Conservation (phyloP, 345 rosid genomes). For the Brassica juncea region DNA sequence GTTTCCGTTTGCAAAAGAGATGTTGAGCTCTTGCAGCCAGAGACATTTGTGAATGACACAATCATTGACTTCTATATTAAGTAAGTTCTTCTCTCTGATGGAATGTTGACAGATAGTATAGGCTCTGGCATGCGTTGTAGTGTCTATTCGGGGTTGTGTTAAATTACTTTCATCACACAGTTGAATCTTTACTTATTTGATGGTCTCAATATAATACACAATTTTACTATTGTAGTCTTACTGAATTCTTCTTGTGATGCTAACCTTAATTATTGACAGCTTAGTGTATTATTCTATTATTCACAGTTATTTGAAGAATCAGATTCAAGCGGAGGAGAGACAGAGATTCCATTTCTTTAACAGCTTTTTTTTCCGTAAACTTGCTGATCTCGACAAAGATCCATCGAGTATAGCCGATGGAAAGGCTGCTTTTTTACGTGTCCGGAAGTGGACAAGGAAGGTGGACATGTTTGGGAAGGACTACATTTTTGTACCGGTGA, state of each 20-base stretch:
- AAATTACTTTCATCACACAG: not conserved
- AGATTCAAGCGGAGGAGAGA: conserved; percentile 61
- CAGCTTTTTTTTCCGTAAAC: conserved; percentile 98
- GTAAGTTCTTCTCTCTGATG: conserved; percentile 50
- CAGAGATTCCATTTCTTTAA: conserved; percentile 87
- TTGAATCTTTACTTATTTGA: conserved; percentile 11
- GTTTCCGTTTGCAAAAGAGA: conserved; percentile 92
- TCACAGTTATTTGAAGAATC: conserved; percentile 83
- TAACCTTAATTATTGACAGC: not conserved
- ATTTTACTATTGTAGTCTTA: conserved; percentile 19
- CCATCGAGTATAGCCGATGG: conserved; percentile 96
- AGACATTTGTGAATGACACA: conserved; percentile 92
- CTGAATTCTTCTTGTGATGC: conserved; percentile 21
- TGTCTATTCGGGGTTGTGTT: conserved; percentile 9
- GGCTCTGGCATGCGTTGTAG: conserved; percentile 18
- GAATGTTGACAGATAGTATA: conserved; percentile 2
- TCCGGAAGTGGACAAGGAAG: conserved; percentile 97
- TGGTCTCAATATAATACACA: not conserved
- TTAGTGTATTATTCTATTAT: conserved; percentile 13
- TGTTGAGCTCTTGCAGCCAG: conserved; percentile 91
- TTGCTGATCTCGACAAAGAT: conserved; percentile 97
- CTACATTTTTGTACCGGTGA: conserved; percentile 91
- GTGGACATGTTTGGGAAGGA: conserved; percentile 91
- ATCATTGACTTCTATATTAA: conserved; percentile 96
- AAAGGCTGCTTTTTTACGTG: conserved; percentile 92